These are phyloP conservation scores for Pseudophaeomoniella oleicola DNA, from an alignment of 2,329 filamentous ascomycete genomes.

Conservation along the genomic window DNA sequence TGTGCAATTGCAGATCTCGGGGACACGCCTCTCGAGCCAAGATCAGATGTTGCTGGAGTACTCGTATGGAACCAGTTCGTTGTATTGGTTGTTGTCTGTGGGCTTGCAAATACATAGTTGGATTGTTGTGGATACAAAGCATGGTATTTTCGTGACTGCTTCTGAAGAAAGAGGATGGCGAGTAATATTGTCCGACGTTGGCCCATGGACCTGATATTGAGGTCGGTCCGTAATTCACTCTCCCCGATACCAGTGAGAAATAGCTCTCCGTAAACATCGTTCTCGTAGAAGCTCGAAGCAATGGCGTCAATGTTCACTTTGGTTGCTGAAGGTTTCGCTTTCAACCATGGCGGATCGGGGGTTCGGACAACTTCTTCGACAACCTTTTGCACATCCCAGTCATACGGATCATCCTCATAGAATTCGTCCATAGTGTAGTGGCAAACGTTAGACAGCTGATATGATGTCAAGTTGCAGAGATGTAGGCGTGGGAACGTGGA, in stretches of 20 bases:
- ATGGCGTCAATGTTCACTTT: conserved; percentile 22
- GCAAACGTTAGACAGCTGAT: no score
- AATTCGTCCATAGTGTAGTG: neutral
- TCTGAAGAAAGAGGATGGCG: conserved; percentile 43
- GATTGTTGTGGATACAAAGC: conserved; percentile 5
- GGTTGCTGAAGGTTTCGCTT: conserved; percentile 9
- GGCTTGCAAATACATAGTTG: no score
- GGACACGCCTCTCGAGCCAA: no score
- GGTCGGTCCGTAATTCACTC: conserved; percentile 33
- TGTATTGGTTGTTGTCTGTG: no score
- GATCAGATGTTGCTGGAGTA: no score
- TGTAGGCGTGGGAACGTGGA: no score
- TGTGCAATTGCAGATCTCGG: no score
- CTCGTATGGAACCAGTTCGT: no score
- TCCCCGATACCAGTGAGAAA: conserved; percentile 45
- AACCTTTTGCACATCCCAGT: conserved; percentile 57
- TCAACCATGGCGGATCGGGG: conserved; percentile 27
- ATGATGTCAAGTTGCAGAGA: no score
- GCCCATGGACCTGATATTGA: conserved; percentile 43
- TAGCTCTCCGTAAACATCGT: conserved; percentile 51
- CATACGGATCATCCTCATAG: conserved; percentile 48
- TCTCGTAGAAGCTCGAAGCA: conserved; percentile 39
- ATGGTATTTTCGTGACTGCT: conserved; percentile 36
- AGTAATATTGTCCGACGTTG: conserved; percentile 43
- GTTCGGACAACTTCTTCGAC: conserved; percentile 49